Conservation (phyloP, 2,329 filamentous ascomycete genomes). For the Venturia aucupariae region DNA sequence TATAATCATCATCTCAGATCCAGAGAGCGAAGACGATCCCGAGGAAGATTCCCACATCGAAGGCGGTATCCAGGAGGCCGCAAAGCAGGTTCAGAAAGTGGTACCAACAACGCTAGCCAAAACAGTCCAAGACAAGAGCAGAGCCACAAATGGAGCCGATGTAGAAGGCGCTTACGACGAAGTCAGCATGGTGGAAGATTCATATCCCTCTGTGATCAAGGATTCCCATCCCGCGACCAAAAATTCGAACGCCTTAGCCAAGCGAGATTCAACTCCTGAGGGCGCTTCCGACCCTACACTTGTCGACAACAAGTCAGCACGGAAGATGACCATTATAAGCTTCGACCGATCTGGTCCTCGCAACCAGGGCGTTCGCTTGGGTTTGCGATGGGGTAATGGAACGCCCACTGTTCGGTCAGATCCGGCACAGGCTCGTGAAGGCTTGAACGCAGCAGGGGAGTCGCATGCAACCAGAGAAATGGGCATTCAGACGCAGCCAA, state of each 20-base stretch:
- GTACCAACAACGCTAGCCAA: neutral
- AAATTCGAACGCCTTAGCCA: neutral
- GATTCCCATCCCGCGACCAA: neutral
- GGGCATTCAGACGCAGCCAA: neutral
- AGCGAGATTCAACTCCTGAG: neutral
- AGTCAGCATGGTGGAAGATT: neutral
- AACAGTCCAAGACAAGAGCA: neutral
- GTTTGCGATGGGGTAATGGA: neutral
- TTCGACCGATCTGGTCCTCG: conserved; percentile 10
- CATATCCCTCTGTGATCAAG: neutral
- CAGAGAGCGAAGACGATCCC: neutral
- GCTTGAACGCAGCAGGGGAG: neutral
- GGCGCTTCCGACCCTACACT: neutral
- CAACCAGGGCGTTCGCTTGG: conserved; percentile 2
- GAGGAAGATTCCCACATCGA: neutral
- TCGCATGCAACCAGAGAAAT: neutral
- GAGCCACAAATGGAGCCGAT: neutral
- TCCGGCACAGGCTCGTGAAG: neutral
- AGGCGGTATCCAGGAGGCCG: neutral
- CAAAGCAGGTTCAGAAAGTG: neutral
- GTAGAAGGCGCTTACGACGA: neutral
- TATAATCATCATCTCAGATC: neutral
- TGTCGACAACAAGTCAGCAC: conserved; percentile 7
- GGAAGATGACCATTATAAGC: conserved; percentile 7
- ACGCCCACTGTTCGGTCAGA: neutral